These are phyloP conservation scores for Kluyveromyces aestuarii DNA, from an alignment of 805 yeast species.

Conservation along the genomic window DNA sequence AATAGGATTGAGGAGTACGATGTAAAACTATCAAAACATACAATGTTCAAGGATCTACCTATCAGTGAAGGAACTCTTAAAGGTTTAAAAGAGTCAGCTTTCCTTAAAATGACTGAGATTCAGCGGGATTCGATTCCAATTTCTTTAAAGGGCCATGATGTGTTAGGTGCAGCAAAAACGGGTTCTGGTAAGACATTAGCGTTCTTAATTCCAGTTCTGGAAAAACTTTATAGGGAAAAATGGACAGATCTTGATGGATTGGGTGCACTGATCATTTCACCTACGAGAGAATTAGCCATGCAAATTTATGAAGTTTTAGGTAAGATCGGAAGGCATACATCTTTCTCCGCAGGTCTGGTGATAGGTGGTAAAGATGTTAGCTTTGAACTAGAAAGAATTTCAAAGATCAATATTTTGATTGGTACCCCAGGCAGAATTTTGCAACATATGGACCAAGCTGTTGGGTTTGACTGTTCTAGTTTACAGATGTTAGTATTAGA, in stretches of 20 bases:
- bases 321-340: conserved; percentile 67
- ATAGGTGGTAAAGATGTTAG: conserved; percentile 89
- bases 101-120: conserved; percentile 73
- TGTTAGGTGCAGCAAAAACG: conserved; percentile 83
- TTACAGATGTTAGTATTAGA: conserved; percentile 75
- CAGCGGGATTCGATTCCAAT: conserved; percentile 72
- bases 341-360: conserved; percentile 81
- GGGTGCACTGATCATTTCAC: conserved; percentile 84
- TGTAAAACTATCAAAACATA: conserved; percentile 28
- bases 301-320: conserved; percentile 82
- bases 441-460: conserved; percentile 87
- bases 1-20: conserved; percentile 47
- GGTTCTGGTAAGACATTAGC: conserved; percentile 84
- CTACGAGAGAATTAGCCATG: conserved; percentile 85
- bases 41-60: conserved; percentile 72
- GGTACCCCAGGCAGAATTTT: conserved; percentile 89
- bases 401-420: conserved; percentile 69
- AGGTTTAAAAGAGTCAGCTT: conserved; percentile 76
- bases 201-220: conserved; percentile 72
- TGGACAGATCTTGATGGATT: conserved; percentile 84
- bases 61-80: conserved; percentile 50
- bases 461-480: conserved; percentile 65
- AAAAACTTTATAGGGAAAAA: conserved; percentile 53
- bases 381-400: conserved; percentile 72
- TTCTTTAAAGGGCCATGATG: conserved; percentile 67